Evolutionary conservation across 2,329 filamentous ascomycete genomes (phyloP).

Genomic region (Lanzia echinophila): DNA sequence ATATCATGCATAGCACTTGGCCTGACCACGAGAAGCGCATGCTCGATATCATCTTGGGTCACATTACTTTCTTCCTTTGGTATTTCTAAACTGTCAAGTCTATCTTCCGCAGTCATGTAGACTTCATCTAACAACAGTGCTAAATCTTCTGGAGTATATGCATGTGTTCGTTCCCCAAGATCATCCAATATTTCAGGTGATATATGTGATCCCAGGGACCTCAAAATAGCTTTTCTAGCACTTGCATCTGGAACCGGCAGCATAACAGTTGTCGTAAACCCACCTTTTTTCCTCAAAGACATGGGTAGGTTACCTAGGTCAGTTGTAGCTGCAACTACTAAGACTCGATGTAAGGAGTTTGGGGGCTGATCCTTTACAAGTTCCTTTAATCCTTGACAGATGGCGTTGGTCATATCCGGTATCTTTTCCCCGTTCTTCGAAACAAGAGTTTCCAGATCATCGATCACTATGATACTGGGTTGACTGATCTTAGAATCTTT

Average conservation of each 20-base stretch:
- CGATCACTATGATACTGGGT: conserved; percentile 74
- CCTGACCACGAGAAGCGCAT: conserved; percentile 61
- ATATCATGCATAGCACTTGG: conserved; percentile 87
- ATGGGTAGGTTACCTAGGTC: conserved; percentile 66
- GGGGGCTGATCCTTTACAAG: conserved; percentile 35
- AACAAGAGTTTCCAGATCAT: conserved; percentile 66
- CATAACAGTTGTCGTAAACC: conserved; percentile 62
- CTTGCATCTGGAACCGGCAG: conserved; percentile 69
- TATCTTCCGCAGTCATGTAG: conserved; percentile 32
- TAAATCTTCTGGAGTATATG: conserved; percentile 77
- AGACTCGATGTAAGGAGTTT: conserved; percentile 43
- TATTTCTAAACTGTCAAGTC: conserved; percentile 7
- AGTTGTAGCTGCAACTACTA: conserved; percentile 71
- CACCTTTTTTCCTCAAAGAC: conserved; percentile 56
- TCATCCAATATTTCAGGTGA: conserved; percentile 46
- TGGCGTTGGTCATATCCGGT: conserved; percentile 42
- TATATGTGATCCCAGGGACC: conserved; percentile 40
- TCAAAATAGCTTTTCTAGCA: conserved; percentile 68
- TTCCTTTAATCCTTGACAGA: conserved; percentile 50
- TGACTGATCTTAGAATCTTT: conserved; percentile 59
- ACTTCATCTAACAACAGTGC: conserved; percentile 54
- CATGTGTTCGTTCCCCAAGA: conserved; percentile 73
- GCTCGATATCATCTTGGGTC: conserved; percentile 48
- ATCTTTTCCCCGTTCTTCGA: conserved; percentile 50
- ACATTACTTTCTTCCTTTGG: conserved; percentile 17